Conservation (phyloP, 441 rosid species). For the Erodium trifolium region DNA sequence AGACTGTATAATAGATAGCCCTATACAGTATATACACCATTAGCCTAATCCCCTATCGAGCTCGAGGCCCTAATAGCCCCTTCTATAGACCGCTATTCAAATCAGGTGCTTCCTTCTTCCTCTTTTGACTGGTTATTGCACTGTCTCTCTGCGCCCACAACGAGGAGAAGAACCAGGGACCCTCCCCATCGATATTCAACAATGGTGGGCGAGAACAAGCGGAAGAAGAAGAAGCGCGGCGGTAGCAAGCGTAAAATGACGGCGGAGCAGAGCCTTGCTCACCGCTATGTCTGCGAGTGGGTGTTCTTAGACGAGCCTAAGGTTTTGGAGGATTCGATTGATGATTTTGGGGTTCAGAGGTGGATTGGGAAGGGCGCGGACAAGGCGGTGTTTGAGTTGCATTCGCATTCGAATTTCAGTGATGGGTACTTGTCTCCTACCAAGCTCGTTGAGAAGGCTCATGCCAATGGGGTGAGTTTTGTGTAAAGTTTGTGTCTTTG, state of each 20-base stretch:
- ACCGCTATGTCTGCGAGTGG: constrained; percentile 63
- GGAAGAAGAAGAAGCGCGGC: constrained; percentile 64
- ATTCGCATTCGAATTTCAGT: constrained; percentile 80
- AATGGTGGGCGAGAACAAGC: constrained; percentile 28
- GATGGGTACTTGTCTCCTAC: constrained; percentile 89
- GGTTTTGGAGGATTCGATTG: constrained; percentile 18
- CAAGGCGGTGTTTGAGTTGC: constrained; percentile 67
- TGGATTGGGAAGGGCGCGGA: constrained; percentile 26
- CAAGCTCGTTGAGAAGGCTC: constrained; percentile 83
- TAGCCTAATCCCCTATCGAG: background rate
- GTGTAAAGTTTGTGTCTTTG: background rate
- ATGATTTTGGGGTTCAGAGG: constrained; percentile 53
- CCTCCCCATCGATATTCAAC: background rate
- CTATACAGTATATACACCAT: background rate
- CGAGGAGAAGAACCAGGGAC: background rate
- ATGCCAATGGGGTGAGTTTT: constrained; percentile 62
- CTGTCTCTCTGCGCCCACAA: no score
- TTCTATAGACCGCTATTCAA: background rate
- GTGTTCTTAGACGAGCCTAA: constrained; percentile 33
- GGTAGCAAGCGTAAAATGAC: constrained; percentile 65
- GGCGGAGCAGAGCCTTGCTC: constrained; percentile 56
- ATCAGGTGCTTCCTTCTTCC: background rate
- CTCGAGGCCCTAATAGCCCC: background rate
- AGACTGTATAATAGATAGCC: background rate
- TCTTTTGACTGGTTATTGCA: background rate